Evolutionary conservation across 2,329 filamentous ascomycete genomes (phyloP), one percentile per base, ranked within the genome.

Genomic region (Cucurbitaria berberidis): DNA sequence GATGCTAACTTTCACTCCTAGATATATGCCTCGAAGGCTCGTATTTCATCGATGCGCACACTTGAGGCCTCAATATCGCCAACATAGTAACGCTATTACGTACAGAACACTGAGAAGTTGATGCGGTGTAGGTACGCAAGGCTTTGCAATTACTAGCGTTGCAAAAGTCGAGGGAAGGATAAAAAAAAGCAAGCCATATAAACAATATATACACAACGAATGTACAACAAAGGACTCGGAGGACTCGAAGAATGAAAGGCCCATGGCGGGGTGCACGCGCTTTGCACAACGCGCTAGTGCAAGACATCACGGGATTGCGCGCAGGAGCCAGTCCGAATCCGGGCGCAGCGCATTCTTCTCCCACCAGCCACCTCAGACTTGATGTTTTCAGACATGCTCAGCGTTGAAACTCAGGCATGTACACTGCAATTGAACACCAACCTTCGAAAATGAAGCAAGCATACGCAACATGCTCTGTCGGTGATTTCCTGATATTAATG

Each of bases 291-390:
- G 53, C 63, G 67, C 69, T 69, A 69, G 60, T 63, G 57, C 58
- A 53, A 56, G 51, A 53, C 40, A 60, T 71, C 68, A 71, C 59
- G 59, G 60, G 69, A 62, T 48, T 36, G 39, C 63, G 66, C n/a
- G n/a, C 13, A 24, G 21, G 36, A 15, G 16, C 59, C 39, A 57
- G n/a, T 5, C 47, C 41, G 13, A 29, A 16, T 18, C 9, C 15
- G 24, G 38, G 18, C 6, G 32, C 21, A 19, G 13, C 24, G 38
- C 30, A 22, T 15, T 38, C 36, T n/a, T 16, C 13, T n/a, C 13
- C 9, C 16, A 10, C 30, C 13, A 13, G 9, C 5, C 10, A 30
- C 29, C 29, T 30, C 29, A 34, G 5, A n/a, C 5, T n/a, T 3
- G 21, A 5, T 15, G 19, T 24, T n/a, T n/a, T 24, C 9, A 7